Evolutionary conservation across 257 asterid species (phyloP).

Genomic region (Primulina huaijiensis): DNA sequence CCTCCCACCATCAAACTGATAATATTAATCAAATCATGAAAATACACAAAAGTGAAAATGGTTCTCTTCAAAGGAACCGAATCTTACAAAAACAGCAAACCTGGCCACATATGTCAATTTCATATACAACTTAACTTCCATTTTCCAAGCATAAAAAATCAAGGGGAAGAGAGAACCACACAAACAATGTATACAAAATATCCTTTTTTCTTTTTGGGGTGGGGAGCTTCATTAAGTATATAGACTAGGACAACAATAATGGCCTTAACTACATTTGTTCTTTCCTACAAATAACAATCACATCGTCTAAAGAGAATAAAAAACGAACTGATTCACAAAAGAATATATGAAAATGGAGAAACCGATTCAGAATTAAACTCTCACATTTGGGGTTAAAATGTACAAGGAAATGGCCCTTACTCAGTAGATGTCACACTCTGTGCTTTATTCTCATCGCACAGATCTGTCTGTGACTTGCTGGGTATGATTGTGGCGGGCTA

Average conservation of each 20-base stretch:
- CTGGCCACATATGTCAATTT: not conserved
- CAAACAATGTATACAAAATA: not conserved
- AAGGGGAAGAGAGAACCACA: not conserved
- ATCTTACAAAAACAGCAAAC: not conserved
- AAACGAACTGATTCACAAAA: constrained; percentile 41
- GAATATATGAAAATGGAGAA: constrained; percentile 42
- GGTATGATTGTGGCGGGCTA: constrained; percentile 56
- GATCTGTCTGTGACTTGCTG: constrained; percentile 61
- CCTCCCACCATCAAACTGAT: no score
- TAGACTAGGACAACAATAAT: not conserved
- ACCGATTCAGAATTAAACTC: constrained; percentile 26
- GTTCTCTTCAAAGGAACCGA: not conserved
- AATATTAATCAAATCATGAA: not conserved
- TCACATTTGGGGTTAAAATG: constrained; percentile 23
- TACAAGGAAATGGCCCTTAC: constrained; percentile 31
- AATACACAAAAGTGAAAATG: not conserved
- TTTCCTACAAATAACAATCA: constrained; percentile 31
- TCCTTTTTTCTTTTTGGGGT: not conserved
- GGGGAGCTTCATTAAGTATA: not conserved
- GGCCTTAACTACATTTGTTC: constrained; percentile 20
- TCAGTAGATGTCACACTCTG: constrained; percentile 25
- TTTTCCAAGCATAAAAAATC: not conserved
- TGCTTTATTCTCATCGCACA: constrained; percentile 44
- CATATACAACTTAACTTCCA: not conserved
- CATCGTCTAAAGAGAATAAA: constrained; percentile 26